Base-by-base conservation (phyloP, 192 early-diverging fungal genomes). In the Linnemannia schmuckeri region DNA sequence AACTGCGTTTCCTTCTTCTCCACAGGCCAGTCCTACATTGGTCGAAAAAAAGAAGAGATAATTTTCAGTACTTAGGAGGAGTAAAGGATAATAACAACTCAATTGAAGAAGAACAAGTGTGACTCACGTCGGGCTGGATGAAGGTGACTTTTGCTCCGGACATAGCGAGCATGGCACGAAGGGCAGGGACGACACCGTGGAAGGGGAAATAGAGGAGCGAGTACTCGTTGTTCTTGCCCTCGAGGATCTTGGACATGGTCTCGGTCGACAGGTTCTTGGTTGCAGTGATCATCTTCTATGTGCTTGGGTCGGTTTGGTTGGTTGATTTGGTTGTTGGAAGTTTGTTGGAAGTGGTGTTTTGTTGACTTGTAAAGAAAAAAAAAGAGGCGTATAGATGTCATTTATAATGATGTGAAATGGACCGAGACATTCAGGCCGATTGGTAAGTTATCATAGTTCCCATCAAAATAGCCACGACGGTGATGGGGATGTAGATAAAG, bases 1-100 rank as follows among this genome's bases (percentile, higher is more conserved):
- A 87, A 74, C 20, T 88, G 91, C 22, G 89, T 81, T 17, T 82
- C 41, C 22, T 38, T 12, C 81, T 91, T 90, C 15, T 87, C 88
- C 12, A 72, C 55, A 0, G 84, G 74, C 91, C 91, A 91, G 20
- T 80, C 78, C 72, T 80, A 42, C 37, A 35, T 22, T 71, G 57
- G 1, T 27, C 8, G 30, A 66, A 66, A 13, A 33, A 66, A n/a
- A 10, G n/a, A 33, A 61, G 3, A 0, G n/a, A 30, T 24, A 0
- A 22, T 24, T 24, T 7, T 1, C 5, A 17, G 54, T 24, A 24
- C 20, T 24, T 15, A 12, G 9, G 12, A 15, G 0, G 13, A 46
- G 15, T 46, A 46, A 13, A 13, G 15, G 44, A 46, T 46, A 10
- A 12, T 15, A 15, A 46, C 44, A 15, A 49, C 17, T 1, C 8